Base-by-base conservation (phyloP, 2,329 filamentous ascomycete genomes). In the Paramyrothecium sp. region DNA sequence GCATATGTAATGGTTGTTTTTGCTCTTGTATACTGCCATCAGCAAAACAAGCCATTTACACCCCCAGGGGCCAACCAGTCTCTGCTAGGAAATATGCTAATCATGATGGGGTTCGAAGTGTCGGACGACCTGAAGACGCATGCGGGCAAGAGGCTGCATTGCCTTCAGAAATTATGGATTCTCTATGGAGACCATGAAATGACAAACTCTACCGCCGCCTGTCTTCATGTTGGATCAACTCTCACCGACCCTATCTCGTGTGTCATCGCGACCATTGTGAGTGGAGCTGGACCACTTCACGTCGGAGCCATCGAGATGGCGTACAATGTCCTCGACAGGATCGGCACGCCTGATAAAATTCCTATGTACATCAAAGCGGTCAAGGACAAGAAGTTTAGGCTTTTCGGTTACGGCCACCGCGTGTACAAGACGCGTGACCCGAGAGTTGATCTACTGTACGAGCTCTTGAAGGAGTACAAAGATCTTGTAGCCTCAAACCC, bases 161-260 rank as follows among this genome's bases (percentile, higher is more conserved):
- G 58, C 59, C 75, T 58, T 65, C 69, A 55, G 64, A 73, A 63
- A 59, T 67, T 70, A 48, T 80, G 61, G 74, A 78, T 79, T 22
- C 67, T 81, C 3, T 76, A 76, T 56, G 72, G 75, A 1, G 80
- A 73, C 60, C 79, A 82, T 58, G 80, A 79, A 58, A 78, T 81
- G 74, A 79, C 80, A 19, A 72, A 78, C 52, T 78, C 78, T 0
- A 80, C 78, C 1, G 77, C 78, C 7, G 74, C 78, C 1, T 71
- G 78, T 54, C 66, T 81, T 3, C 74, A 78, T 50, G 74, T 76
- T 2, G 74, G 78, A 1, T 81, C 78, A 3, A 76, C 78, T 1
- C 69, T 81, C 0, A 71, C 77, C 1, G 79, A 82, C 58, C 78
- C 79, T 0, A 53, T 65, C 13, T 76, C 74, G 30, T 66, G 76